Conservation (phyloP, 768 basidiomycete genomes). For the Termitomyces sp. region DNA sequence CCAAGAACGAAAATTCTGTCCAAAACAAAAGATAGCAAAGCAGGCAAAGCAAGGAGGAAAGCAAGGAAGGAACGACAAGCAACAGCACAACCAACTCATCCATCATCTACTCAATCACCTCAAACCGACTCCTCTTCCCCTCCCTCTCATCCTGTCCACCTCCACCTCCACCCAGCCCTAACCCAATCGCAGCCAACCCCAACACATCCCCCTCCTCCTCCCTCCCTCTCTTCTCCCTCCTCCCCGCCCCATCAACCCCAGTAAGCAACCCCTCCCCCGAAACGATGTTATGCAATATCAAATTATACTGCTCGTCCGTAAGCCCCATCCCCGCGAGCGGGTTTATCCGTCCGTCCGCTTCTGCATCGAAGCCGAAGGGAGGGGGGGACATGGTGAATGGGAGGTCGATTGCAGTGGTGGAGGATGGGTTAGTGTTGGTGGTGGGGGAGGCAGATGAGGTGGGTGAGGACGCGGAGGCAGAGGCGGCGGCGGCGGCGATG, state of each 20-base stretch:
- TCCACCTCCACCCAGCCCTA: neutral
- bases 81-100: neutral
- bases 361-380: constrained; percentile 26
- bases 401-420: constrained; percentile 7
- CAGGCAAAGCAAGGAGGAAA: neutral
- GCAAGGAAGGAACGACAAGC: neutral
- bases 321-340: constrained; percentile 87
- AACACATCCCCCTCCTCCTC: neutral
- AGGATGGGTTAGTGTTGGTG: neutral
- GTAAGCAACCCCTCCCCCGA: constrained; percentile 52
- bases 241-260: constrained; percentile 21
- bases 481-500: constrained; percentile 7
- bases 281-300: constrained; percentile 73
- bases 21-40: neutral
- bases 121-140: constrained; percentile 4
- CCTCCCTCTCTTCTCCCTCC: constrained; percentile 1
- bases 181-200: neutral
- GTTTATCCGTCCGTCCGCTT: constrained; percentile 63
- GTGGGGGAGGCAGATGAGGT: constrained; percentile 23
- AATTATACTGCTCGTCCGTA: constrained; percentile 82
- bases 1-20: neutral
- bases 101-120: neutral
- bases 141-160: neutral
- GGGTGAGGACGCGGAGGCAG: constrained; percentile 2
- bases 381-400: neutral